phyloP scores from a whole-genome alignment of 305 asterid species.

The Salvia sclarea region DNA sequence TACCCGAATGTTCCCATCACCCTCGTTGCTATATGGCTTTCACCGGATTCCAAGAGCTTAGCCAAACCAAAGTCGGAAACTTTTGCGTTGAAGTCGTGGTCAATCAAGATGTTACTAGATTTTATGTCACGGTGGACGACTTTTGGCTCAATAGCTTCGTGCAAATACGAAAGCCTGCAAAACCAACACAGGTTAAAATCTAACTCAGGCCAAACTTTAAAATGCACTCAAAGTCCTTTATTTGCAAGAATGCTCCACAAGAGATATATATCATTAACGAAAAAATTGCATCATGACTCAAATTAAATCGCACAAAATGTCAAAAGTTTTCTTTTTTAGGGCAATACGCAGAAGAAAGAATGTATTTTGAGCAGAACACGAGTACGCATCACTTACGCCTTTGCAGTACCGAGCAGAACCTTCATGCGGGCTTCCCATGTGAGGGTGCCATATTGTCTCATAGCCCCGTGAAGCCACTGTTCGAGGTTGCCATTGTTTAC shows the following conservation, averaged over 20 bases:
- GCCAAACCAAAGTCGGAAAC: constrained; percentile 99
- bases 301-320: not conserved
- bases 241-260: not conserved
- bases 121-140: constrained; percentile 97
- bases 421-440: constrained; percentile 99
- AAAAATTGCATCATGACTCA: not conserved
- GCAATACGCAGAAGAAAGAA: constrained; percentile 1
- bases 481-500: constrained; percentile 93
- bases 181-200: constrained; percentile 11
- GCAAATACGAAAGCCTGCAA: constrained; percentile 94
- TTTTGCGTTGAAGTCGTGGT: constrained; percentile 80
- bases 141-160: constrained; percentile 97
- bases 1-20: constrained; percentile 99
- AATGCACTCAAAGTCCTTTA: not conserved
- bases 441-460: constrained; percentile 81
- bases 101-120: constrained; percentile 95
- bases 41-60: constrained; percentile 91
- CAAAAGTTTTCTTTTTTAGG: not conserved
- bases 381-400: constrained; percentile 68
- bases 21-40: constrained; percentile 95
- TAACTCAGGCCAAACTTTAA: not conserved
- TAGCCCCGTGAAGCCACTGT: constrained; percentile 98
- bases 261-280: not conserved
- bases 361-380: not conserved
- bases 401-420: constrained; percentile 95